Conservation (phyloP, 2,329 filamentous ascomycete species). For the Ophiostoma pallidulum region DNA sequence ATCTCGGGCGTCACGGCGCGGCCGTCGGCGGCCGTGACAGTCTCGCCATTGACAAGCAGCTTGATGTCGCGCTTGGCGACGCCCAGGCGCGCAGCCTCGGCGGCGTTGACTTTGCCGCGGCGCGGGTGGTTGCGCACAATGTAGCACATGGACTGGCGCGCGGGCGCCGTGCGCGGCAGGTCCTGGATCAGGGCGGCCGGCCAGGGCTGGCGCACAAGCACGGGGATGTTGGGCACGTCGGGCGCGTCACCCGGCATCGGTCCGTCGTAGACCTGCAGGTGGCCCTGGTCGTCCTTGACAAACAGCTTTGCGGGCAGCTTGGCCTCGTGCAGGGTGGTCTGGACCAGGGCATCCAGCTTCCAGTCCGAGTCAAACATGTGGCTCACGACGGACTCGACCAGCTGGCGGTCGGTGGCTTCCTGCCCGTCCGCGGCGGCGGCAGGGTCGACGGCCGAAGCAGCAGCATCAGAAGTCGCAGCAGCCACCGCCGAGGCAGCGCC, state of each 20-base stretch:
- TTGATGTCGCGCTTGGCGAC: constrained; percentile 51
- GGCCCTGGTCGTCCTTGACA: constrained; percentile 52
- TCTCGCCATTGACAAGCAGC: constrained; percentile 52
- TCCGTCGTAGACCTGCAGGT: constrained; percentile 60
- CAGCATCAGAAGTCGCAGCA: too few species aligned
- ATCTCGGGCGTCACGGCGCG: constrained; percentile 71
- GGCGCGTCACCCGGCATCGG: constrained; percentile 45
- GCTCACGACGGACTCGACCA: constrained; percentile 54
- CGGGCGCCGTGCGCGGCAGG: constrained; percentile 60
- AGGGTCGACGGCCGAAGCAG: too few species aligned
- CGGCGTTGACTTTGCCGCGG: constrained; percentile 69
- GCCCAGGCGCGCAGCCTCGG: constrained; percentile 54
- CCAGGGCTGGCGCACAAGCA: constrained; percentile 70
- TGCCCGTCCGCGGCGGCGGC: neutral
- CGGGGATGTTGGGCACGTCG: constrained; percentile 53
- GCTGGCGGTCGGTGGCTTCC: constrained; percentile 29
- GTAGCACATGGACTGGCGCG: constrained; percentile 68
- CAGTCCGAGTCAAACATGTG: constrained; percentile 74
- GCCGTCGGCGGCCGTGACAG: constrained; percentile 54
- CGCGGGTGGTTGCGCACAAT: constrained; percentile 68
- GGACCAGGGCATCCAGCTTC: constrained; percentile 59
- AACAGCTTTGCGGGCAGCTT: constrained; percentile 62
- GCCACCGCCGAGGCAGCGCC: too few species aligned
- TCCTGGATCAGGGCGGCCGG: constrained; percentile 54
- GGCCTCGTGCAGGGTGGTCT: constrained; percentile 57